Conservation (phyloP, 1,139 yeast species). For the Pneumocystis jirovecii region DNA sequence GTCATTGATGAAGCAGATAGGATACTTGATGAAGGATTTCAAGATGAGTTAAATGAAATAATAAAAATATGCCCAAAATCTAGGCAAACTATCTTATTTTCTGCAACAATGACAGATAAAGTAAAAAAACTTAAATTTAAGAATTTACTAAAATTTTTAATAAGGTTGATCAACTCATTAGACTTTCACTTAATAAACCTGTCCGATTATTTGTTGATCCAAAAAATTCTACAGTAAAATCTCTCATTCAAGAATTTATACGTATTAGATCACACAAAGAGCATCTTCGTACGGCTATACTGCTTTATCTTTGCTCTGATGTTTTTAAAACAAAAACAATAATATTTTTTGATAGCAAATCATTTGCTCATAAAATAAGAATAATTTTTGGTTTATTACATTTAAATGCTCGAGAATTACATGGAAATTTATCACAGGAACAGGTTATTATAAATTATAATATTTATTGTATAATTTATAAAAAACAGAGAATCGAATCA, state of each 20-base stretch:
- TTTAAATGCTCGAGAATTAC: conserved; percentile 76
- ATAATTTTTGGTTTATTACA: conserved; percentile 77
- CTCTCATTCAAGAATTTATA: conserved; percentile 80
- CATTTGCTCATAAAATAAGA: conserved; percentile 73
- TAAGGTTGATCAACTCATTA: conserved; percentile 42
- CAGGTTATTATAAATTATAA: conserved; percentile 27
- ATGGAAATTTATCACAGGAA: conserved; percentile 88
- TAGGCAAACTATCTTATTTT: conserved; percentile 83
- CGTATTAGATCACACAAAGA: conserved; percentile 78
- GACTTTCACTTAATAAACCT: conserved; percentile 74
- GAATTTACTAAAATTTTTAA: neutral
- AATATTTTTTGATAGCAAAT: conserved; percentile 82
- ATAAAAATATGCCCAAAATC: conserved; percentile 72
- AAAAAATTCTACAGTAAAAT: conserved; percentile 81
- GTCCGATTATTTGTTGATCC: conserved; percentile 93
- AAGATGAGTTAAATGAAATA: conserved; percentile 81
- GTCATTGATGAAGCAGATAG: conserved; percentile 97
- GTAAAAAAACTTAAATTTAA: conserved; percentile 3
- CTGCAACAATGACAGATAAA: conserved; percentile 97
- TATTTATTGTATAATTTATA: neutral
- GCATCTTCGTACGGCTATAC: conserved; percentile 61
- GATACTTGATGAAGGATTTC: conserved; percentile 98
- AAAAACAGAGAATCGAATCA: conserved; percentile 46
- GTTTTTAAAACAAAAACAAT: conserved; percentile 63
- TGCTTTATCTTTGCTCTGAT: conserved; percentile 33